Evolutionary conservation across 2,329 filamentous ascomycete species (phyloP).

Genomic region (Exserohilum rostratum): DNA sequence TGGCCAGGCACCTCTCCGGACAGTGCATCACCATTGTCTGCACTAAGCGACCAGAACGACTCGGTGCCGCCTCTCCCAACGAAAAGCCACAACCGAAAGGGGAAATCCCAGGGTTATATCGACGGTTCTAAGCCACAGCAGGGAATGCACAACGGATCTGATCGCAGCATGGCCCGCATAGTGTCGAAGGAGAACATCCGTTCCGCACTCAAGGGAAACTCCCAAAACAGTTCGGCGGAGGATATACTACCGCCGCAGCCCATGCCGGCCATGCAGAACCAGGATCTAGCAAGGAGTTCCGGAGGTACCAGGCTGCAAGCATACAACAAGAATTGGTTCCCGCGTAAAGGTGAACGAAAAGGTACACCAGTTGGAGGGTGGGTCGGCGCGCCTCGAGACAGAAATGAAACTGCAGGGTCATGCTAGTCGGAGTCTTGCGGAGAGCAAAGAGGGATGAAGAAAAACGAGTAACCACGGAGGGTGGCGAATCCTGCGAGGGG

Average conservation of each 20-base stretch:
- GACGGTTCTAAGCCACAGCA: conserved; percentile 4
- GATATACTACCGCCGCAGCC: conserved; percentile 12
- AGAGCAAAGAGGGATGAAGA: neutral
- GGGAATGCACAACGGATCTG: neutral
- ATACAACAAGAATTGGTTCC: conserved; percentile 42
- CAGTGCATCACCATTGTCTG: conserved; percentile 12
- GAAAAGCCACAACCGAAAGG: conserved; percentile 25
- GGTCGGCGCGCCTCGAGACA: conserved; percentile 6
- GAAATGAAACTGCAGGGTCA: neutral
- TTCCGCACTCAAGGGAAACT: conserved; percentile 25
- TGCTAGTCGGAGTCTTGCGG: neutral
- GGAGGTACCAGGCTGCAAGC: conserved; percentile 18
- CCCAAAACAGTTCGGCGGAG: conserved; percentile 28
- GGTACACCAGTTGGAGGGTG: conserved; percentile 18
- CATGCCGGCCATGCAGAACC: neutral
- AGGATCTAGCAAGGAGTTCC: neutral
- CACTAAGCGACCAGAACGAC: conserved; percentile 12
- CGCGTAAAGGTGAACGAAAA: conserved; percentile 24
- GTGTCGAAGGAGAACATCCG: conserved; percentile 45
- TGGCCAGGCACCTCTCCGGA: conserved; percentile 14
- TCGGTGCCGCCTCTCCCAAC: conserved; percentile 26
- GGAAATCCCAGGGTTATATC: neutral
- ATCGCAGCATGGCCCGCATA: conserved; percentile 28
- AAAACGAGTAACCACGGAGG: neutral
- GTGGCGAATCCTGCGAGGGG: neutral